Evolutionary conservation across 768 basidiomycete species (phyloP), one percentile per base, ranked within the genome.

Genomic region (Tephrocybe sp.): DNA sequence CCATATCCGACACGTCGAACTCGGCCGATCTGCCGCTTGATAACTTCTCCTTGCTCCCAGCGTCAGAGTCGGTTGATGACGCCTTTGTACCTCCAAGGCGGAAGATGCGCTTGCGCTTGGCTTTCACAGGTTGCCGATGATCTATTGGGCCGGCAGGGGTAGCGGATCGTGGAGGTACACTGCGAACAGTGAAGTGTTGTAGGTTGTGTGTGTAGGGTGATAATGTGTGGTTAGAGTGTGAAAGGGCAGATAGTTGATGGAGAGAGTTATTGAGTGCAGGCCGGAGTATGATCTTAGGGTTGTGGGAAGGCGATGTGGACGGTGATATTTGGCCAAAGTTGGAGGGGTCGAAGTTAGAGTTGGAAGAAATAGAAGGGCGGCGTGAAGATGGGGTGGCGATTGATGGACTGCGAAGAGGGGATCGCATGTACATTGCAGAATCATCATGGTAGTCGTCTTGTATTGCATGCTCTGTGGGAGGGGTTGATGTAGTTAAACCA

Each of bases 141-240:
- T 83, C 80, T 31, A 58, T 49, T 40, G 56, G 49, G 12, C 58
- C 54, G 19, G 53, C 53, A 2, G 62, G 46, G 20, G 67, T 64
- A 7, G 64, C 62, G 9, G 59, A 62, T 30, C 82, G 73, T 16
- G 85, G 89, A 0, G 92, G 93, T 19, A 87, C 89, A 52, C 90
- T 92, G 30, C 94, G 81, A 11, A 97, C 92, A 1, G 94, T 92
- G 65, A 96, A 95, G 67, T 97, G 93, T 53, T 89, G 86, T 23
- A 93, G 76, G 12, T 87, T 85, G 48, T 92, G 83, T 5, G 95
- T 97, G 67, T 96, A 98, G 0, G 95, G 96, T 0, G 89, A 92
- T 3, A 99, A 73, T 0, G 96, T 99, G 62, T 97, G 96, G 61
- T 97, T 92, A 1, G 92, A 93, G 58, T 86, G 78, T 16, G 83